Conservation (phyloP, 1,139 yeast genomes). For the Saccharomyces hybrid region DNA sequence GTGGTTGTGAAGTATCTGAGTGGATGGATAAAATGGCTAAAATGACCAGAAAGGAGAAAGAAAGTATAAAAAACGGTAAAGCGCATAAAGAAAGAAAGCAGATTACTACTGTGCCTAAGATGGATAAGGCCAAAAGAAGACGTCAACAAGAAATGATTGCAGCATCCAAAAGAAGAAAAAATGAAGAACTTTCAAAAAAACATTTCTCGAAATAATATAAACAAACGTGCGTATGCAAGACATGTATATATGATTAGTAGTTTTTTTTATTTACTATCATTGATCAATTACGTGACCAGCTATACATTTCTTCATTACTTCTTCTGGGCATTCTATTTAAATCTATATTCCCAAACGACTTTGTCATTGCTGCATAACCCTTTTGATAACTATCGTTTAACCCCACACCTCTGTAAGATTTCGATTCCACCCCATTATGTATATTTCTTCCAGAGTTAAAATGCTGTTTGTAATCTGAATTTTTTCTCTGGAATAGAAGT, state of each 20-base stretch:
- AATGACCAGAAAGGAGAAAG: slow-evolving; percentile 58
- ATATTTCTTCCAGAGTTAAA: not conserved
- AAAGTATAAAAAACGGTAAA: slow-evolving; percentile 50
- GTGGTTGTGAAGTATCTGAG: slow-evolving; percentile 64
- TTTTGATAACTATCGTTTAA: not conserved
- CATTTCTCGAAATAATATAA: too few relatives aligned
- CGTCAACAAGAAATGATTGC: slow-evolving; percentile 65
- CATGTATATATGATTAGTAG: too few relatives aligned
- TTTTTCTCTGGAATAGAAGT: not conserved
- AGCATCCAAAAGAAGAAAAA: slow-evolving; percentile 62
- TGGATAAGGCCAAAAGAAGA: slow-evolving; percentile 56
- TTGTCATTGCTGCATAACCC: not conserved
- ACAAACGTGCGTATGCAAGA: too few relatives aligned
- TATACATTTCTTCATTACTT: not conserved
- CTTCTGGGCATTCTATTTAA: not conserved
- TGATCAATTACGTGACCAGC: not conserved
- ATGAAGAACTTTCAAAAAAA: not conserved
- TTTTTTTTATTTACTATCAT: too few relatives aligned
- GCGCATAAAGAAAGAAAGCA: slow-evolving; percentile 41
- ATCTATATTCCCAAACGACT: not conserved
- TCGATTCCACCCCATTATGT: not conserved
- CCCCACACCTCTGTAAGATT: not conserved
- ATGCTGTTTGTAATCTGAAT: not conserved
- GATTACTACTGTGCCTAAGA: slow-evolving; percentile 80
- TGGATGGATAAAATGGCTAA: slow-evolving; percentile 84